These are phyloP conservation scores for Ogataea corticis DNA, from an alignment of 805 yeast species.

Conservation along the genomic window DNA sequence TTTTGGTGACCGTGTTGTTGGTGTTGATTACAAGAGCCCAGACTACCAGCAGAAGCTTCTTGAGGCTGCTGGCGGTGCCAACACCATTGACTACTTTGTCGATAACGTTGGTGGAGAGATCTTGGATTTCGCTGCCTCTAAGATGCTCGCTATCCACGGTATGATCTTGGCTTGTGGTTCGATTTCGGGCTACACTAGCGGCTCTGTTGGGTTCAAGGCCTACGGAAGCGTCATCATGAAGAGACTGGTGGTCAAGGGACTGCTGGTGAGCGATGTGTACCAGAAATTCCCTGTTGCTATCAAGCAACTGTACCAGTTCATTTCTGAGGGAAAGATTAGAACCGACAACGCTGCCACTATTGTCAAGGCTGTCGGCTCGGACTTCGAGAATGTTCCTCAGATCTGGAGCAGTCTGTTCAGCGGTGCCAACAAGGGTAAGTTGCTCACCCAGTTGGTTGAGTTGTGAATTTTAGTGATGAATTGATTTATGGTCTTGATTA, in stretches of 20 bases:
- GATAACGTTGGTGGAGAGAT: slow-evolving; percentile 68
- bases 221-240: slow-evolving; percentile 42
- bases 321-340: slow-evolving; percentile 43
- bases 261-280: slow-evolving; percentile 48
- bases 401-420: slow-evolving; percentile 49
- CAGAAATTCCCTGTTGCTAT: slow-evolving; percentile 41
- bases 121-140: slow-evolving; percentile 46
- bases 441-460: slow-evolving; percentile 42
- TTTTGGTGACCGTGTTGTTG: slow-evolving; percentile 32
- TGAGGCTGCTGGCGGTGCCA: slow-evolving; percentile 46
- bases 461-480: no score
- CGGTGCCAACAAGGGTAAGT: slow-evolving; percentile 51
- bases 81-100: slow-evolving; percentile 49
- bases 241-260: slow-evolving; percentile 54
- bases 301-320: slow-evolving; percentile 35
- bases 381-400: slow-evolving; percentile 45
- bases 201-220: slow-evolving; percentile 38
- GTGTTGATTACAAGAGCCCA: slow-evolving; percentile 54
- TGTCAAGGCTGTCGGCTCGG: slow-evolving; percentile 41
- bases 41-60: slow-evolving; percentile 37
- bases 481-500: no score
- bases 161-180: slow-evolving; percentile 62
- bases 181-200: slow-evolving; percentile 55
- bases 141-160: slow-evolving; percentile 30
- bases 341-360: slow-evolving; percentile 38